Conservation (phyloP, 768 basidiomycete genomes). For the Trichaptum fuscoviolaceum region DNA sequence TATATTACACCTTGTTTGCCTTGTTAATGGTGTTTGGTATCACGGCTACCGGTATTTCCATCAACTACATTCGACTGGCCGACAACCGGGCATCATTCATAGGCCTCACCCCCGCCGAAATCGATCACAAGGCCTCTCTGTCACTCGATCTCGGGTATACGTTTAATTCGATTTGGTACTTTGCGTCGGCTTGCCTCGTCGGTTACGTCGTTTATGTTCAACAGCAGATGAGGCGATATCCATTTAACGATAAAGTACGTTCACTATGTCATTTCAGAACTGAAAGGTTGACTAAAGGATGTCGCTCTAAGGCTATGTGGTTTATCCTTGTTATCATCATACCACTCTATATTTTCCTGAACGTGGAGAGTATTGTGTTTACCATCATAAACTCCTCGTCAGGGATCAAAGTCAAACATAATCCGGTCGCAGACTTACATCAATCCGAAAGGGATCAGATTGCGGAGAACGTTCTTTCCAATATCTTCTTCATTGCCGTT, state of each 20-base stretch:
- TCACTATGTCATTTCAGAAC: not conserved
- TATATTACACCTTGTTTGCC: not conserved
- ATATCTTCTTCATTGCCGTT: not conserved
- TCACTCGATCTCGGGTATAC: not conserved
- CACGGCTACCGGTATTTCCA: not conserved
- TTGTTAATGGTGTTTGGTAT: not conserved
- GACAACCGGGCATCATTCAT: not conserved
- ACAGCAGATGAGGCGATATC: not conserved
- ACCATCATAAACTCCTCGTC: not conserved
- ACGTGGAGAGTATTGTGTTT: not conserved
- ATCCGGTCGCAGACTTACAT: not conserved
- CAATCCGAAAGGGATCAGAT: not conserved
- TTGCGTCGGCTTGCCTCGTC: not conserved
- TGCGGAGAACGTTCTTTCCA: not conserved
- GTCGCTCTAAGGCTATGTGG: not conserved
- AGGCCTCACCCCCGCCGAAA: not conserved
- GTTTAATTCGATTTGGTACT: not conserved
- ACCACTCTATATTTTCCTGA: not conserved
- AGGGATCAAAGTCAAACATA: not conserved
- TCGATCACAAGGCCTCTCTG: not conserved
- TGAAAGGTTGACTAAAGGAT: not conserved
- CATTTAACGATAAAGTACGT: not conserved
- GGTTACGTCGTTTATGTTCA: not conserved
- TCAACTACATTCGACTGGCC: not conserved
- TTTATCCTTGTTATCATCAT: not conserved